phyloP scores from a whole-genome alignment of 768 basidiomycete genomes.

The Mycena indigotica region DNA sequence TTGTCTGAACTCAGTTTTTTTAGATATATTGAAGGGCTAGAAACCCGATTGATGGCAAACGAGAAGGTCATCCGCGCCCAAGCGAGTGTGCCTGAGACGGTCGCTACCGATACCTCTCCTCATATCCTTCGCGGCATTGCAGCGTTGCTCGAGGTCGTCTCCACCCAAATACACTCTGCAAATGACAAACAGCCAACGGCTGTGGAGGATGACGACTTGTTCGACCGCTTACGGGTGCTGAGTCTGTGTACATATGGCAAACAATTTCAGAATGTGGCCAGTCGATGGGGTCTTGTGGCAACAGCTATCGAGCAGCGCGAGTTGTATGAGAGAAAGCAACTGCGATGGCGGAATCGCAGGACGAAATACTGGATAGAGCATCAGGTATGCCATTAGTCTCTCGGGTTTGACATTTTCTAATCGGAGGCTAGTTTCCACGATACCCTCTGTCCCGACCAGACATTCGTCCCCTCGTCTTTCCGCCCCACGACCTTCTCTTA shows the following conservation, averaged over 20 bases:
- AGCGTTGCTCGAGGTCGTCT: background rate
- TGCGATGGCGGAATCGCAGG: background rate
- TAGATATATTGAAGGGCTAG: background rate
- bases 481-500: background rate
- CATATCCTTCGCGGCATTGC: background rate
- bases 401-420: background rate
- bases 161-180: background rate
- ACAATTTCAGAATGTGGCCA: background rate
- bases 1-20: background rate
- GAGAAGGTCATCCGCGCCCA: background rate
- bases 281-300: background rate
- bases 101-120: background rate
- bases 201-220: background rate
- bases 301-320: background rate
- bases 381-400: background rate
- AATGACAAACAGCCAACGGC: background rate
- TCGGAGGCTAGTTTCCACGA: background rate
- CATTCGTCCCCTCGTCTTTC: background rate
- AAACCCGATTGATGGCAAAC: background rate
- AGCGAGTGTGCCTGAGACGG: background rate
- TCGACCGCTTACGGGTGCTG: background rate
- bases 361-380: background rate
- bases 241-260: background rate
- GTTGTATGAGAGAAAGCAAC: background rate
- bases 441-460: background rate